These are phyloP conservation scores for Xylaria multiplex DNA, from an alignment of 2,329 filamentous ascomycete genomes.

Conservation along the genomic window DNA sequence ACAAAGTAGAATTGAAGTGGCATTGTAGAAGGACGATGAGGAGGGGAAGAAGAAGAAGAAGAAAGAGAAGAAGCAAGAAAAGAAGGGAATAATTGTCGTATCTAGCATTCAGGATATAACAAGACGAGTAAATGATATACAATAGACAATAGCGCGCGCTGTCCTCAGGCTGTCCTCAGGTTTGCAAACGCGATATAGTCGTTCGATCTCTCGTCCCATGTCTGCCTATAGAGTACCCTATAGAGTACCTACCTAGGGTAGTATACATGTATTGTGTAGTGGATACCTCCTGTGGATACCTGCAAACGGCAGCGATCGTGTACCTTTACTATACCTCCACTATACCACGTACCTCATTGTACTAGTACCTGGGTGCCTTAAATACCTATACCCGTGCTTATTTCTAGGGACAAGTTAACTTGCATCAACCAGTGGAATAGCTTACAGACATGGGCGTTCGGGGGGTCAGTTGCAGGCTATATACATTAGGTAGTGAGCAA, in stretches of 20 bases:
- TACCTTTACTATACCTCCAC: no score
- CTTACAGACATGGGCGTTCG: background rate
- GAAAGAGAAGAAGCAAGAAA: no score
- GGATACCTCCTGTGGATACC: background rate
- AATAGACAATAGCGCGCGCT: background rate
- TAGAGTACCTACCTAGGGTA: no score
- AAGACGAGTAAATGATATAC: no score
- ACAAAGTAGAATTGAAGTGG: no score
- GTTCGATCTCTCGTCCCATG: slow-evolving; percentile 1
- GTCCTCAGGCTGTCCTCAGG: background rate
- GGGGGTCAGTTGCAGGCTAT: background rate
- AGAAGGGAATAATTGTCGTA: no score
- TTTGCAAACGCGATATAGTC: background rate
- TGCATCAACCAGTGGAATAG: slow-evolving; percentile 8
- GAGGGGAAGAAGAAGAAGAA: no score
- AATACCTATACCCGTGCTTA: no score
- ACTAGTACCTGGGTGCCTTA: background rate
- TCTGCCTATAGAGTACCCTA: background rate
- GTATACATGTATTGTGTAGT: background rate
- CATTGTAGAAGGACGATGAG: no score
- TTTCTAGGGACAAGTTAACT: background rate
- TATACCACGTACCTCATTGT: no score
- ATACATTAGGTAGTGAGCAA: background rate
- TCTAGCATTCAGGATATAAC: no score
- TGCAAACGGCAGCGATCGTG: no score